Evolutionary conservation across 2,329 filamentous ascomycete species (phyloP).

Genomic region (Trichoderma simmonsii): DNA sequence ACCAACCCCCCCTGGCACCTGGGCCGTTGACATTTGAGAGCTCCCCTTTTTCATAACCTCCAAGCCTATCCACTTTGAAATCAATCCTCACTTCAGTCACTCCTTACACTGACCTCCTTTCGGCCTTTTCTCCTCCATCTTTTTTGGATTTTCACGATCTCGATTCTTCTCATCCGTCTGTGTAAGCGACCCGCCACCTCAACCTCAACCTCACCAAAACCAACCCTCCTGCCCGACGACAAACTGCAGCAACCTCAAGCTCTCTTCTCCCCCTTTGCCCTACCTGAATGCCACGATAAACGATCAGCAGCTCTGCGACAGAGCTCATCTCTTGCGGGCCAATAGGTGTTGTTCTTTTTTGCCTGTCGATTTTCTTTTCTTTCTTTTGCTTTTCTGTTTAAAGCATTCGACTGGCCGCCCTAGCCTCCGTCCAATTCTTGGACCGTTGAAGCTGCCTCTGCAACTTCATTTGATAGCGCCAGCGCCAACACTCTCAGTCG

Average conservation of each 20-base stretch:
- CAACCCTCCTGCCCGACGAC: neutral
- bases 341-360: slow-evolving; percentile 25
- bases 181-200: slow-evolving; percentile 2
- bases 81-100: slow-evolving; percentile 41
- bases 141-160: slow-evolving; percentile 15
- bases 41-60: slow-evolving; percentile 40
- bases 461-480: neutral
- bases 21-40: slow-evolving; percentile 21
- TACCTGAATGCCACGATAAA: slow-evolving; percentile 39
- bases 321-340: slow-evolving; percentile 30
- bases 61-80: slow-evolving; percentile 36
- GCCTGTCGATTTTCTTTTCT: slow-evolving; percentile 18
- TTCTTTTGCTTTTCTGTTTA: neutral
- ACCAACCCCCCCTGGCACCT: slow-evolving; percentile 18
- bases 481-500: slow-evolving; percentile 18
- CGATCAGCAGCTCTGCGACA: slow-evolving; percentile 34
- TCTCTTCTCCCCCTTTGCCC: slow-evolving; percentile 3
- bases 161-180: slow-evolving; percentile 15
- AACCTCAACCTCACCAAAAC: neutral
- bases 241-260: neutral
- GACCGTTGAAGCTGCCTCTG: slow-evolving; percentile 3
- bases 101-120: slow-evolving; percentile 26
- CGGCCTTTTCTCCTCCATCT: slow-evolving; percentile 18
- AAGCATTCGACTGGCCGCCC: slow-evolving; percentile 7
- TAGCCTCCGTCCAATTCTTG: neutral